Percentiles rank a stretch among this genome's conserved stretches.
These are phyloP conservation scores for Wickerhamiella hasegawae DNA, from an alignment of 805 yeast genomes.

Conservation along the genomic window DNA sequence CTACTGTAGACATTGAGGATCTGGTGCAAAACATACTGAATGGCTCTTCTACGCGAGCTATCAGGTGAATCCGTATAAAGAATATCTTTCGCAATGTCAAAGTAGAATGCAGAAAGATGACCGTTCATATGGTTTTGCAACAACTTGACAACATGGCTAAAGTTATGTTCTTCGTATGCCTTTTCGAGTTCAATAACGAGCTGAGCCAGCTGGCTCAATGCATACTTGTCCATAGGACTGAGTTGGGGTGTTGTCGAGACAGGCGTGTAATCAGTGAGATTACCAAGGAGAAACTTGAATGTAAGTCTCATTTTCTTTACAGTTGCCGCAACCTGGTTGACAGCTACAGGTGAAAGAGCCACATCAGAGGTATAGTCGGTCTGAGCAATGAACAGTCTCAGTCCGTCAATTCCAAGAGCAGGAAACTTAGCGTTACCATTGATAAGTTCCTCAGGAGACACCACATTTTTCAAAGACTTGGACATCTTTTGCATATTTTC, in stretches of 20 bases:
- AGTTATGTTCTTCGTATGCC: slow-evolving; percentile 44
- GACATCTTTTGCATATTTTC: slow-evolving; percentile 84
- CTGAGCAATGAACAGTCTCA: slow-evolving; percentile 81
- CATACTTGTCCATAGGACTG: slow-evolving; percentile 37
- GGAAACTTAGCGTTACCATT: slow-evolving; percentile 11
- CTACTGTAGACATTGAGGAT: slow-evolving; percentile 48
- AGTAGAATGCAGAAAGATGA: slow-evolving; percentile 67
- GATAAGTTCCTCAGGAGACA: slow-evolving; percentile 53
- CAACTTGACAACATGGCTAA: slow-evolving; percentile 50
- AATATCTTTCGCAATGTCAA: slow-evolving; percentile 73
- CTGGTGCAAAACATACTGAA: slow-evolving; percentile 46
- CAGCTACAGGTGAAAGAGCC: slow-evolving; percentile 50
- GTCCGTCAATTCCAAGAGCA: slow-evolving; percentile 74
- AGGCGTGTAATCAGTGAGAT: slow-evolving; percentile 31
- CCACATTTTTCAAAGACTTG: slow-evolving; percentile 73
- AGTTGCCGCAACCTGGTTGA: slow-evolving; percentile 63
- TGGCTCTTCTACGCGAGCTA: slow-evolving; percentile 36
- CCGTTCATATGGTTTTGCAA: slow-evolving; percentile 58
- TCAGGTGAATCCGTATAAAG: slow-evolving; percentile 50
- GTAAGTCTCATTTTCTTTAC: slow-evolving; percentile 72
- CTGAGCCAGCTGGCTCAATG: slow-evolving; percentile 36
- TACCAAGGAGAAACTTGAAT: slow-evolving; percentile 68
- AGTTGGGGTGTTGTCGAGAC: slow-evolving; percentile 7
- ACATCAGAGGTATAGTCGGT: slow-evolving; percentile 76
- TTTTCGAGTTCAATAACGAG: slow-evolving; percentile 29